Evolutionary conservation across 306 rosid genomes (phyloP).

Genomic region (Quillaja saponaria): DNA sequence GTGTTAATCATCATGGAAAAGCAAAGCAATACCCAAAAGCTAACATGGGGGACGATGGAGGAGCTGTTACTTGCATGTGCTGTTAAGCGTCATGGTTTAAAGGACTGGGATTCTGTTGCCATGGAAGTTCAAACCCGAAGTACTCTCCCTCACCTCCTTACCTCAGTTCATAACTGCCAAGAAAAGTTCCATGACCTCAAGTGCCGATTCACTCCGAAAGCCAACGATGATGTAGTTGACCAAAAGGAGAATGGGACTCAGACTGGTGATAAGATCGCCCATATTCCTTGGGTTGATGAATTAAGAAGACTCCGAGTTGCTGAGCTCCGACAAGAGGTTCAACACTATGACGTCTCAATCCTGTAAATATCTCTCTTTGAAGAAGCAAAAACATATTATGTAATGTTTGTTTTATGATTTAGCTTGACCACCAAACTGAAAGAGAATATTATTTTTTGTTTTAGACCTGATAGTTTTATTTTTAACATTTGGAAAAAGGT

Average conservation of each 20-base stretch:
- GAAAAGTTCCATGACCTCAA: conserved; percentile 58
- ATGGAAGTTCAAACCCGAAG: conserved; percentile 61
- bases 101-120: conserved; percentile 69
- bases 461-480: conserved; percentile 44
- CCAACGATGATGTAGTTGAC: conserved; percentile 34
- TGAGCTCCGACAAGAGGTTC: conserved; percentile 73
- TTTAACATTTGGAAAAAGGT: neutral
- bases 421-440: neutral
- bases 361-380: conserved; percentile 37
- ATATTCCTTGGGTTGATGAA: conserved; percentile 71
- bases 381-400: too few relatives aligned
- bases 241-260: conserved; percentile 28
- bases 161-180: conserved; percentile 62
- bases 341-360: conserved; percentile 64
- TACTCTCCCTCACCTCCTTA: conserved; percentile 53
- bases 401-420: neutral
- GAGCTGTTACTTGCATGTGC: conserved; percentile 69
- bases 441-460: conserved; percentile 6
- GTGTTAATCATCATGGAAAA: too few relatives aligned
- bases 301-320: conserved; percentile 62
- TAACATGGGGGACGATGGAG: conserved; percentile 77
- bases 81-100: conserved; percentile 72
- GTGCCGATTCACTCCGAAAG: conserved; percentile 53
- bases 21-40: neutral
- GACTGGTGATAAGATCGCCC: conserved; percentile 33